A percentile compares a stretch with the other conserved stretches of the same genome.
Evolutionary conservation across 2,329 filamentous ascomycete genomes (phyloP).

Genomic region (Bipolaris gigantea): DNA sequence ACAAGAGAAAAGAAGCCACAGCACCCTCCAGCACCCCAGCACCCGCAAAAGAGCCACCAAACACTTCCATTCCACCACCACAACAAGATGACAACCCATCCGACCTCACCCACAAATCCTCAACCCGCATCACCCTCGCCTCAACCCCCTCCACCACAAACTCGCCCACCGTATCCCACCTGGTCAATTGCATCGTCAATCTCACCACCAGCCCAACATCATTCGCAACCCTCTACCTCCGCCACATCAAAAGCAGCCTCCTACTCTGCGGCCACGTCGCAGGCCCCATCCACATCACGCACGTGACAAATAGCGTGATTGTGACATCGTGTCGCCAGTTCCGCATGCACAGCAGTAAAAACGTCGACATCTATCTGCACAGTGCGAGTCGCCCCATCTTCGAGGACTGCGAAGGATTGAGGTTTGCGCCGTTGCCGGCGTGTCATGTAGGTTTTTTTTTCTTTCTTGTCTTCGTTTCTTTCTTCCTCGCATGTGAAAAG

Average conservation of each 20-base stretch:
- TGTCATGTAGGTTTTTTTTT: conserved; percentile 65
- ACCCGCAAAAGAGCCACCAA: conserved; percentile 20
- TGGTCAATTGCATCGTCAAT: conserved; percentile 75
- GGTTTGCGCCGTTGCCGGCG: conserved; percentile 75
- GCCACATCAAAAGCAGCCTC: conserved; percentile 69
- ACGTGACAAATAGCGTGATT: conserved; percentile 71
- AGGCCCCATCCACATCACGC: conserved; percentile 83
- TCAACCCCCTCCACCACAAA: conserved; percentile 69
- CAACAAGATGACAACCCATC: conserved; percentile 7
- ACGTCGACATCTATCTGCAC: conserved; percentile 81
- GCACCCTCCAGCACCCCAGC: conserved; percentile 10
- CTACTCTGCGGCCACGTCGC: conserved; percentile 77
- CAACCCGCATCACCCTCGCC: conserved; percentile 72
- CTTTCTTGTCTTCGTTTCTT: too few species aligned
- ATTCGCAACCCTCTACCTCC: conserved; percentile 72
- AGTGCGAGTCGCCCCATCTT: conserved; percentile 88
- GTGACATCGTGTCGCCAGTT: conserved; percentile 78
- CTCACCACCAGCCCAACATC: conserved; percentile 58
- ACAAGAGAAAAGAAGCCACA: conserved; percentile 55
- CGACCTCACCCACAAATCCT: conserved; percentile 31
- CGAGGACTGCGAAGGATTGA: conserved; percentile 77
- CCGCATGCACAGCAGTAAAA: conserved; percentile 82
- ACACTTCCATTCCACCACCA: conserved; percentile 39
- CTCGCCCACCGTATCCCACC: conserved; percentile 70
- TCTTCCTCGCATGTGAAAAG: not conserved